Base-by-base conservation (phyloP, 257 asterid species). In the Rauvolfia tetraphylla region DNA sequence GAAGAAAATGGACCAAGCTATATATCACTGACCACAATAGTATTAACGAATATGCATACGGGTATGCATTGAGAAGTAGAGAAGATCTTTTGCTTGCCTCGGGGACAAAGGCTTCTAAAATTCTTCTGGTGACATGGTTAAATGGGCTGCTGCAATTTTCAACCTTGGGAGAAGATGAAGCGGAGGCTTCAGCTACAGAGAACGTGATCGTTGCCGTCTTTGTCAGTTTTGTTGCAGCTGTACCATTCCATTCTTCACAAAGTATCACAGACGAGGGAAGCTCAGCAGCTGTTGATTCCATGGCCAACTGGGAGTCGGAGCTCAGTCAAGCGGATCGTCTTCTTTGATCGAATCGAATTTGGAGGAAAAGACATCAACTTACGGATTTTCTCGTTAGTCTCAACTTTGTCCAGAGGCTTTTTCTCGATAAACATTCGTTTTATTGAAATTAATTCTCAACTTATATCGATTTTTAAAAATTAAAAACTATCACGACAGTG, bases 241-340 rank as follows among this genome's bases (percentile, higher is more conserved):
- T 86, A 76, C 99, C 98, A 85, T 93, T 91, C 99, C 99, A 95
- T 85, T 95, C 99, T 89, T 93, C 99, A 53, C 93, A 80, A 79
- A 90, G 38, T 57, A 83, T 59, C 53, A 59, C 14, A 42, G 79
- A 51, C 46, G 83, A 61, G 25, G 72, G 48, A 11, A 59, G 39
- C 18, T 67, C 62, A 22, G 68, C 67, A 29, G 73, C 59, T 36
- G 75, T 67, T 51, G 78, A 76, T 51, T 56, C 80, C 68, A 62
- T 79, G 62, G 72, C 59, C 58, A 71, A 57, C 73, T 80, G 57
- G 57, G 54, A 56, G 66, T 79, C 58, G 57, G 54, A 74, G 62
- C 63, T 25, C 74, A 72, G 75, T 76, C 81, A 81, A 73, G 20
- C 11, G 53, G 14, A 13, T 46, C 2, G 17, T 46, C 53, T 46